Evolutionary conservation across 2,329 filamentous ascomycete species (phyloP), one percentile per base, ranked within the genome.

Genomic region (Fusarium floridanum): DNA sequence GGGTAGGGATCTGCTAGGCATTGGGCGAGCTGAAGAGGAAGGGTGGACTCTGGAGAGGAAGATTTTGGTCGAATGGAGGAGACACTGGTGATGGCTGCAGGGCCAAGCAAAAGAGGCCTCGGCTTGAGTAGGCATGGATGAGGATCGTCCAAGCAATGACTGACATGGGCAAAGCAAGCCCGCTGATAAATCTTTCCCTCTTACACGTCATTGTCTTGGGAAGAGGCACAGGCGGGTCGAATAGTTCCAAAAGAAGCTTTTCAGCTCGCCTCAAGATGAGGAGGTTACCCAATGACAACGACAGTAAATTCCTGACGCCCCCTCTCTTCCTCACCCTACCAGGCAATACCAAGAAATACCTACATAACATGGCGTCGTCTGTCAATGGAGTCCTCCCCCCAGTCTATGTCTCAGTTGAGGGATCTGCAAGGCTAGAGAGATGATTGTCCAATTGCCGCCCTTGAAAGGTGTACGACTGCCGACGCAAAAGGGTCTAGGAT

Each of bases 321-420:
- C 45, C 27, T 9, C 27, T 27, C 27, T 17, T 50, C 32, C 32
- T 34, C 32, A 34, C 32, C 32, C 11, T 34, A 34, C 32, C 32
- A 34, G 32, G 32, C 32, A 34, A 34, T 34, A 34, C 32, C 32
- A 34, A 34, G 32, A 34, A 14, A 34, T 34, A 34, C 32, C 32
- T 34, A 34, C 27, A 53, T 12, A n/a, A n/a, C 24, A 55, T 55
- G 50, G 29, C 50, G 53, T 64, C 53, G 57, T 24, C 39, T 45
- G 22, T 17, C 29, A 32, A 43, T 32, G 29, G 27, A 32, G 43
- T 12, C 57, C 57, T 32, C 9, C 36, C 36, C 32, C 32, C 32
- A 29, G 53, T 32, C n/a, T 14, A 48, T 70, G 73, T 73, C 73
- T 75, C 68, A 69, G 71, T 69, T 68, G 66, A 65, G 68, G 48